These are phyloP conservation scores for Ascochyta clinopodiicola DNA, from an alignment of 2,329 filamentous ascomycete species.

Conservation along the genomic window DNA sequence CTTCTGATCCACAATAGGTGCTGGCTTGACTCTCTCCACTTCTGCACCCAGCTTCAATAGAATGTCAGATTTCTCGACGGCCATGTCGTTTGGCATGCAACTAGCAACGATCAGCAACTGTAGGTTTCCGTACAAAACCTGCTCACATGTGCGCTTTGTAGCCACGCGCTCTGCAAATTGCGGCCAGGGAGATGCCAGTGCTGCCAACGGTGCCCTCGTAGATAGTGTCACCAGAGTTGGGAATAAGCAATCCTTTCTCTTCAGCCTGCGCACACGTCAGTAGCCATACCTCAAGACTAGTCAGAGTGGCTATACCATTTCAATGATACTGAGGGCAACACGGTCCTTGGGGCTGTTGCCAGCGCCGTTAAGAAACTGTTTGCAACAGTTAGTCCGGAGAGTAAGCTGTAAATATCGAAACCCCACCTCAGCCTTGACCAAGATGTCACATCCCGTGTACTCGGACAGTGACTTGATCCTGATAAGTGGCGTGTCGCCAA, in stretches of 20 bases:
- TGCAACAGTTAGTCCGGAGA: slow-evolving; percentile 1
- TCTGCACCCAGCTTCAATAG: slow-evolving; percentile 87
- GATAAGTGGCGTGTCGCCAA: slow-evolving; percentile 91
- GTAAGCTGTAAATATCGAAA: background rate
- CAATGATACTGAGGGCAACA: slow-evolving; percentile 89
- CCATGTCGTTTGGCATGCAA: slow-evolving; percentile 95
- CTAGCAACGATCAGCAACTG: slow-evolving; percentile 43
- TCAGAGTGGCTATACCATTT: slow-evolving; percentile 52
- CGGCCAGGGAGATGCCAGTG: slow-evolving; percentile 93
- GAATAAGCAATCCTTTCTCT: slow-evolving; percentile 74
- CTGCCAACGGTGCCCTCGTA: slow-evolving; percentile 98
- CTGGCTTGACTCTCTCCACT: slow-evolving; percentile 90
- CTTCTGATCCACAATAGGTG: slow-evolving; percentile 88
- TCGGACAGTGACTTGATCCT: slow-evolving; percentile 84
- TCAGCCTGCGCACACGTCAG: slow-evolving; percentile 66
- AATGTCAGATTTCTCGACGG: slow-evolving; percentile 85
- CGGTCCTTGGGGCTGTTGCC: slow-evolving; percentile 94
- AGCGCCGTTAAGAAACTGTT: slow-evolving; percentile 85
- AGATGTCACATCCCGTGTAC: slow-evolving; percentile 85
- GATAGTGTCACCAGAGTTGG: slow-evolving; percentile 86
- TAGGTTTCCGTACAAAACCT: background rate
- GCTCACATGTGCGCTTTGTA: slow-evolving; percentile 86
- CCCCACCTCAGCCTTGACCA: slow-evolving; percentile 83
- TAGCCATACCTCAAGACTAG: background rate
- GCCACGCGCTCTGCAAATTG: slow-evolving; percentile 83